A percentile compares a stretch with the other conserved stretches of the same genome.
phyloP scores from a whole-genome alignment of 2,329 filamentous ascomycete species.

The Trichoderma afroharzianum region DNA sequence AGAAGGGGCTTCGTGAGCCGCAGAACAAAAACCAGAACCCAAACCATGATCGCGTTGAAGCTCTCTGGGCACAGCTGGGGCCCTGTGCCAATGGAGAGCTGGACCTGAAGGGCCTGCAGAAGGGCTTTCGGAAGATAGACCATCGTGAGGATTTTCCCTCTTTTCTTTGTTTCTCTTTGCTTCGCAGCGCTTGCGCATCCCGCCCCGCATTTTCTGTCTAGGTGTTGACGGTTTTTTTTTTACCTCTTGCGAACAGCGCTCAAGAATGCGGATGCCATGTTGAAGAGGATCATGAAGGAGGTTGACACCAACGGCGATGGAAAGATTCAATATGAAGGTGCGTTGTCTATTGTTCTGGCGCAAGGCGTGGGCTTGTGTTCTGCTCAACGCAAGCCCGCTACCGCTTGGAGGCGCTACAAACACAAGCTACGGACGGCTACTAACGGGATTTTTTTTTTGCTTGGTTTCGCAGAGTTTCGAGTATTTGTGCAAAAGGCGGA shows the following conservation, averaged over 20 bases:
- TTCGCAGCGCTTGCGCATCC: background rate
- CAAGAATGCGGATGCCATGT: constrained; percentile 86
- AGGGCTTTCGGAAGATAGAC: constrained; percentile 81
- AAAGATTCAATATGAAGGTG: constrained; percentile 86
- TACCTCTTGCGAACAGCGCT: constrained; percentile 45
- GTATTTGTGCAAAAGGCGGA: constrained; percentile 86
- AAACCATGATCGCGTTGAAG: constrained; percentile 67
- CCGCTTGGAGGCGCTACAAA: background rate
- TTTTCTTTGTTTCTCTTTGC: background rate
- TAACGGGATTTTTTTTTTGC: constrained; percentile 11
- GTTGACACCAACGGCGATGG: constrained; percentile 88
- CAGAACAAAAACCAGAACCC: constrained; percentile 73
- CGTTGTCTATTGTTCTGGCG: constrained; percentile 26
- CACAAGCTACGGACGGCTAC: background rate
- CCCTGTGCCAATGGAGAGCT: constrained; percentile 72
- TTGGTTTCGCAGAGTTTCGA: constrained; percentile 68
- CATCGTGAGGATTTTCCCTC: constrained; percentile 64
- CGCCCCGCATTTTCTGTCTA: background rate
- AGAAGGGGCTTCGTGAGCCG: constrained; percentile 70
- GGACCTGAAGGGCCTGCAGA: constrained; percentile 79
- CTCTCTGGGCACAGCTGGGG: constrained; percentile 81
- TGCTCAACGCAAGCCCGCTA: background rate
- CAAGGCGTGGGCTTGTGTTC: background rate
- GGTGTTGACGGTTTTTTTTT: background rate
- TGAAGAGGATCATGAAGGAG: constrained; percentile 73